Percentiles rank a stretch among this genome's conserved stretches.
Conservation (phyloP, 139 green algal species). For the Choricystis sp. region DNA sequence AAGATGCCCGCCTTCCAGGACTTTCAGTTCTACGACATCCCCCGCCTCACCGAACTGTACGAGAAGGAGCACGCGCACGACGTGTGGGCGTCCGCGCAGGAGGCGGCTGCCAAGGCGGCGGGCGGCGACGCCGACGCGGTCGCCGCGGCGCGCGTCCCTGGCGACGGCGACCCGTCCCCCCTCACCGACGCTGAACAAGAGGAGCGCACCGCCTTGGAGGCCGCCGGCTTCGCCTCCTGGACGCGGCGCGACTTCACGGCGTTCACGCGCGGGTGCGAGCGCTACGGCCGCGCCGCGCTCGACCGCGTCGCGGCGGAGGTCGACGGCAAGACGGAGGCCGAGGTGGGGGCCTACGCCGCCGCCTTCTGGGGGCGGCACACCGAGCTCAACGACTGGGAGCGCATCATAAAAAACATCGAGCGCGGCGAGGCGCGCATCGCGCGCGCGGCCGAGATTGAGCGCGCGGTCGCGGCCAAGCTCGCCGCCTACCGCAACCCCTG, state of each 20-base stretch:
- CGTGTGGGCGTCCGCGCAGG: slow-evolving; percentile 38
- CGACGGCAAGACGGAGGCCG: slow-evolving; percentile 80
- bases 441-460: slow-evolving; percentile 64
- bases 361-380: slow-evolving; percentile 65
- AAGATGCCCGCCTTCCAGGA: slow-evolving; percentile 47
- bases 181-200: slow-evolving; percentile 70
- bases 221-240: slow-evolving; percentile 79
- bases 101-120: slow-evolving; percentile 16
- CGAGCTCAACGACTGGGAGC: slow-evolving; percentile 68
- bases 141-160: slow-evolving; percentile 21
- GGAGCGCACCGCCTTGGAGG: slow-evolving; percentile 36
- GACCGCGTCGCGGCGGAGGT: slow-evolving; percentile 68
- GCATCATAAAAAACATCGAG: slow-evolving; percentile 90
- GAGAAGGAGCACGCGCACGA: slow-evolving; percentile 72
- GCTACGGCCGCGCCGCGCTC: slow-evolving; percentile 64
- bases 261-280: slow-evolving; percentile 84
- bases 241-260: slow-evolving; percentile 79
- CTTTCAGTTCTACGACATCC: slow-evolving; percentile 94
- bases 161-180: slow-evolving; percentile 57
- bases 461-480: slow-evolving; percentile 78
- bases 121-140: slow-evolving; percentile 55
- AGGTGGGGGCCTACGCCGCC: slow-evolving; percentile 42
- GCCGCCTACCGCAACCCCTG: slow-evolving; percentile 90
- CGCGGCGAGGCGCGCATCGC: slow-evolving; percentile 72
- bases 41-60: slow-evolving; percentile 64